Base-by-base conservation (phyloP, 352 stramenopile genomes). In the Phytophthora fragariae region DNA sequence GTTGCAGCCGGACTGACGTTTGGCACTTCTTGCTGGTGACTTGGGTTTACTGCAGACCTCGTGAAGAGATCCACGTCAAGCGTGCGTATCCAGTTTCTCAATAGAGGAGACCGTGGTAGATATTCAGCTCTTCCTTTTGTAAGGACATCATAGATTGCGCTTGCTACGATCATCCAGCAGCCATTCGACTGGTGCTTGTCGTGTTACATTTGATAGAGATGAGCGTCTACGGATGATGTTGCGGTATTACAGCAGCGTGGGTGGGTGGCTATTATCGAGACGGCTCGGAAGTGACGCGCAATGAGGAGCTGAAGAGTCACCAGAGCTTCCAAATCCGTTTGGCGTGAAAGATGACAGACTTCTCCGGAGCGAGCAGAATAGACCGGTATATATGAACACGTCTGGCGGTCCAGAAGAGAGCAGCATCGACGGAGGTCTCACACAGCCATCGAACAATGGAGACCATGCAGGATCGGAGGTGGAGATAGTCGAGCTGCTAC, bases 61-160 rank as follows among this genome's bases (percentile, higher is more conserved):
- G 86, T 21, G 88, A 95, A 37, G 89, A 96, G 54, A 96, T 96
- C 54, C 85, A 74, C 46, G 73, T 96, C 60, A 87, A 89, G 63
- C 76, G 77, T 21, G 89, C 89, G 53, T 92, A 91, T 52, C 89
- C 88, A 7, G 47, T 81, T 41, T 82, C 80, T n/a, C 77, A 90
- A 71, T 90, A 86, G 60, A 12, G 60, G 54, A 68, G 17, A 53
- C 5, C n/a, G n/a, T 53, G 17, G n/a, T 53, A 70, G 29, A 33
- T 21, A 1, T 6, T 5, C 50, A 29, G 12, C 14, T 15, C 6
- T 55, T 41, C 19, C 9, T 50, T n/a, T 12, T 54, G 37, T 64
- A 64, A 59, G 59, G 17, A 39, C 5, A 47, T 62, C 31, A 60
- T 68, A 65, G 55, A 75, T 58, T 58, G 55, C 49, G 65, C 14